phyloP scores from a whole-genome alignment of 108 stramenopile species.

The Poteriospumella lacustris region DNA sequence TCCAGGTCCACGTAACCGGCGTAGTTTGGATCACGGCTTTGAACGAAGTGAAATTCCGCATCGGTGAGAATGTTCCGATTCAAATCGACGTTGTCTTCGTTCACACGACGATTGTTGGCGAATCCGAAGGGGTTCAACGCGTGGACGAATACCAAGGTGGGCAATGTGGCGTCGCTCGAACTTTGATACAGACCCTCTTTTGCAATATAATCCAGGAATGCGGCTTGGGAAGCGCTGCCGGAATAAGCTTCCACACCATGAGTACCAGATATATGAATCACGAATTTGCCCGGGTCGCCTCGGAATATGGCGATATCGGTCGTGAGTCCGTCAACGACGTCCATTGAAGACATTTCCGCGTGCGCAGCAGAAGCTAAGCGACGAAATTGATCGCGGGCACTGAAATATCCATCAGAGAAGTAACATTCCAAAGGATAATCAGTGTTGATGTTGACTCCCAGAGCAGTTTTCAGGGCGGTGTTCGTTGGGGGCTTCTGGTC shows the following conservation, averaged over 20 bases:
- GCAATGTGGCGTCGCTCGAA: not conserved
- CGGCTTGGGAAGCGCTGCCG: slow-evolving; percentile 10
- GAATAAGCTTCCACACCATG: slow-evolving; percentile 26
- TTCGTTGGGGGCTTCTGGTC: too few relatives aligned
- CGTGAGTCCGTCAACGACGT: not conserved
- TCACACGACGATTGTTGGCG: slow-evolving; percentile 1
- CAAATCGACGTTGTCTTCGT: slow-evolving; percentile 29
- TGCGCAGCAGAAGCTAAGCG: too few relatives aligned
- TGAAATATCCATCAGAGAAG: too few relatives aligned
- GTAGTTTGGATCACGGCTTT: slow-evolving; percentile 16
- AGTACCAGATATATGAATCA: slow-evolving; percentile 27
- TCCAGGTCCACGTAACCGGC: slow-evolving; percentile 4
- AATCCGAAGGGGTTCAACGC: slow-evolving; percentile 19
- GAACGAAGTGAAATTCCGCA: not conserved
- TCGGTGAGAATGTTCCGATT: slow-evolving; percentile 20
- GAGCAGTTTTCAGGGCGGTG: too few relatives aligned
- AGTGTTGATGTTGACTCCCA: too few relatives aligned
- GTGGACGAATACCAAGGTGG: slow-evolving; percentile 19
- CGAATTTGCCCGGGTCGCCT: not conserved
- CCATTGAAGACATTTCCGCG: too few relatives aligned
- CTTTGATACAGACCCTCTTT: not conserved
- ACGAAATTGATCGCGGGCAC: too few relatives aligned
- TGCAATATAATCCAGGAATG: not conserved
- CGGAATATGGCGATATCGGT: slow-evolving; percentile 2
- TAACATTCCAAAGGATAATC: too few relatives aligned